phyloP scores from a whole-genome alignment of 352 stramenopile species.

The Phytophthora lateralis region DNA sequence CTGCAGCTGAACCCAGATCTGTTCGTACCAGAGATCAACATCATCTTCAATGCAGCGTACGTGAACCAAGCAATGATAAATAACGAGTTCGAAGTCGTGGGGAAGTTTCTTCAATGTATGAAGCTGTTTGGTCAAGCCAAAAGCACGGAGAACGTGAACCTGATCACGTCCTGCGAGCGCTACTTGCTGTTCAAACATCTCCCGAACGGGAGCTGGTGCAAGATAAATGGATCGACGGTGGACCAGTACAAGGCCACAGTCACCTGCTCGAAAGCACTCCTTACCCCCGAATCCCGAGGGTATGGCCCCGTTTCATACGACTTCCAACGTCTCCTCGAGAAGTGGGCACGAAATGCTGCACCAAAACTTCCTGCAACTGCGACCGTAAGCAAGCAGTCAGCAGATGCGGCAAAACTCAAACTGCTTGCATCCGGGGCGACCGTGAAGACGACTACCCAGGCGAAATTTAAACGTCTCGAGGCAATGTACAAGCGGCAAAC shows the following conservation, averaged over 20 bases:
- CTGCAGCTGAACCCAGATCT: constrained; percentile 68
- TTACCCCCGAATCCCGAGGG: constrained; percentile 57
- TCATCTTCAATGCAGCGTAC: constrained; percentile 77
- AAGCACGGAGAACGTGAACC: constrained; percentile 38
- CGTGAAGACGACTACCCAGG: constrained; percentile 45
- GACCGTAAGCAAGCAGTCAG: constrained; percentile 13
- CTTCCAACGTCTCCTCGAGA: constrained; percentile 67
- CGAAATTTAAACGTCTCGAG: constrained; percentile 70
- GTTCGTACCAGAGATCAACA: constrained; percentile 72
- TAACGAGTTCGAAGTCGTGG: constrained; percentile 76
- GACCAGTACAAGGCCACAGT: constrained; percentile 87
- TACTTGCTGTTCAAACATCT: constrained; percentile 74
- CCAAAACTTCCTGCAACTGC: constrained; percentile 32
- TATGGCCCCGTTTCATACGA: constrained; percentile 63
- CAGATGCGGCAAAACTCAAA: constrained; percentile 39
- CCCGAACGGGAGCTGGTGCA: constrained; percentile 79
- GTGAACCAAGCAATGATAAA: constrained; percentile 76
- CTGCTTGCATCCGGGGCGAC: constrained; percentile 55
- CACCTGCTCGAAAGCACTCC: constrained; percentile 74
- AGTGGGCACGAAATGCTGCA: constrained; percentile 56
- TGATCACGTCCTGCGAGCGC: constrained; percentile 66
- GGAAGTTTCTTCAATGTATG: constrained; percentile 81
- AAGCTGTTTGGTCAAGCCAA: constrained; percentile 64
- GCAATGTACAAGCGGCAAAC: constrained; percentile 59
- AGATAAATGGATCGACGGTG: constrained; percentile 47